These are phyloP conservation scores for Karstenula rhodostoma DNA, from an alignment of 2,329 filamentous ascomycete species.

Conservation along the genomic window DNA sequence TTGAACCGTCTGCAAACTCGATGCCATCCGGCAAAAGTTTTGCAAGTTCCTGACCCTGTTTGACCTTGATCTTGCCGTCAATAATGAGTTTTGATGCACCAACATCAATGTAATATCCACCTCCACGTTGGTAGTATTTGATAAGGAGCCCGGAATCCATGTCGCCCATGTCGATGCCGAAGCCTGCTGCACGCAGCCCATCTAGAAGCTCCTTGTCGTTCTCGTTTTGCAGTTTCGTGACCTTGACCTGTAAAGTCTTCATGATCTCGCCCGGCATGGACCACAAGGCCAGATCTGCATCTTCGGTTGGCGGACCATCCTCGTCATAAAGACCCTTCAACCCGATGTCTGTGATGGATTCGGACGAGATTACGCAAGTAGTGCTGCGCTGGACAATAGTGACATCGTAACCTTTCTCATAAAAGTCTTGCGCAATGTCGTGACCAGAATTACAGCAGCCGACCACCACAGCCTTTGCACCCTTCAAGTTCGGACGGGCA, in stretches of 20 bases:
- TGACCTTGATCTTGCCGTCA: constrained; percentile 56
- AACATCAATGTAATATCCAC: constrained; percentile 60
- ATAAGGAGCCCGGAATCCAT: constrained; percentile 43
- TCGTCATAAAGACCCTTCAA: constrained; percentile 42
- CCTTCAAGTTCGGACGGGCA: constrained; percentile 42
- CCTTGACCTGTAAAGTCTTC: constrained; percentile 39
- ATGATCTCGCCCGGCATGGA: constrained; percentile 46
- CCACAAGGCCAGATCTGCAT: constrained; percentile 41
- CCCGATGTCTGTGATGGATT: constrained; percentile 37
- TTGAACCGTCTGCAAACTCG: constrained; percentile 53
- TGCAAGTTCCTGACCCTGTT: constrained; percentile 48
- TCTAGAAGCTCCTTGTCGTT: constrained; percentile 50
- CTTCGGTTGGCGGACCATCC: constrained; percentile 35
- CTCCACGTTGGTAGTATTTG: constrained; percentile 53
- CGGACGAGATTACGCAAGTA: constrained; percentile 49
- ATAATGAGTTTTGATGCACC: constrained; percentile 54
- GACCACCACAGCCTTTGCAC: constrained; percentile 56
- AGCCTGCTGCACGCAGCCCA: constrained; percentile 53
- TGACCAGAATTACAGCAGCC: constrained; percentile 60
- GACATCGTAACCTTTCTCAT: constrained; percentile 51
- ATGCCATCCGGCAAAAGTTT: constrained; percentile 52
- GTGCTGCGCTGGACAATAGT: constrained; percentile 57
- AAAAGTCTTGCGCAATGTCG: constrained; percentile 60
- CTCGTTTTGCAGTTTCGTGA: constrained; percentile 38
- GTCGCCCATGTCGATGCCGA: constrained; percentile 48